phyloP scores from a whole-genome alignment of 352 stramenopile species.

The Phytophthora rubi region DNA sequence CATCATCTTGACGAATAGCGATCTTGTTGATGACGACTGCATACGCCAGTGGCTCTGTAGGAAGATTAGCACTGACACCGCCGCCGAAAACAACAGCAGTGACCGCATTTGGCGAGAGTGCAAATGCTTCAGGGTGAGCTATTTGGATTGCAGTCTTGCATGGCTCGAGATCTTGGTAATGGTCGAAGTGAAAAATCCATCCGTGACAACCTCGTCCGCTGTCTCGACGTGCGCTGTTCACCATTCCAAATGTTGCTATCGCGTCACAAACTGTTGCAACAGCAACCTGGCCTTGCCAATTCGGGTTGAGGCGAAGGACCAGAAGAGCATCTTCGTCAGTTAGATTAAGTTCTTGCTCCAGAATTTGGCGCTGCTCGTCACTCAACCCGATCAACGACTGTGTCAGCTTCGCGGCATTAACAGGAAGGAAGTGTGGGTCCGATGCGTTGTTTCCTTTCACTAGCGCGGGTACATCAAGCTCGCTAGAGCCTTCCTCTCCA shows the following conservation, averaged over 20 bases:
- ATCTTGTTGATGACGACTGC: constrained; percentile 2
- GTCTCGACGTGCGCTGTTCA: constrained; percentile 4
- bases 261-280: constrained; percentile 4
- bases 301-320: constrained; percentile 7
- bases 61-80: not conserved
- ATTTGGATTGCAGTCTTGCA: constrained; percentile 1
- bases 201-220: not conserved
- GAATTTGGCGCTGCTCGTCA: constrained; percentile 16
- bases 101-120: not conserved
- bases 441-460: constrained; percentile 9
- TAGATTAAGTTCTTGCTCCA: constrained; percentile 9
- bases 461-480: constrained; percentile 5
- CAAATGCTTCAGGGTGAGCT: constrained; percentile 4
- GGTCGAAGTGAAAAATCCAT: constrained; percentile 16
- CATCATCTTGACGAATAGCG: constrained; percentile 3
- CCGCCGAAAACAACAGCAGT: not conserved
- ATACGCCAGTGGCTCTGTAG: not conserved
- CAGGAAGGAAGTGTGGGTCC: constrained; percentile 10
- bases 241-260: constrained; percentile 14
- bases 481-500: constrained; percentile 2
- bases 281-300: constrained; percentile 12
- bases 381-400: constrained; percentile 13
- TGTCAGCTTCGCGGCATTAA: constrained; percentile 11
- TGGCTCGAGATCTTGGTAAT: constrained; percentile 4
- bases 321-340: constrained; percentile 12